Evolutionary conservation across 768 basidiomycete genomes (phyloP).

Genomic region (Porphyrellus cyaneotinctus): DNA sequence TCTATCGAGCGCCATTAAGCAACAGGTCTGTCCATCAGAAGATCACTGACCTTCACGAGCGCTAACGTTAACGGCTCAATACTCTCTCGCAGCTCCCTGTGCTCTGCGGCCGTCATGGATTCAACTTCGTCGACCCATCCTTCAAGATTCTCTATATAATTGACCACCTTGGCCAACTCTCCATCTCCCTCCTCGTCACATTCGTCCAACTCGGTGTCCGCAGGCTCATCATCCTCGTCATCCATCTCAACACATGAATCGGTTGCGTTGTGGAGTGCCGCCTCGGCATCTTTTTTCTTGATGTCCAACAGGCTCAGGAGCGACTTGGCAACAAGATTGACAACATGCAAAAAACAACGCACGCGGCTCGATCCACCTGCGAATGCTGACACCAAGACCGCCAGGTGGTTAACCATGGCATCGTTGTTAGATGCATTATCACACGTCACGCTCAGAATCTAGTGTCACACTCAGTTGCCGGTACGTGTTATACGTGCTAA

Average conservation of each 20-base stretch:
- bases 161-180: too few species aligned
- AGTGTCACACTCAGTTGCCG: background rate
- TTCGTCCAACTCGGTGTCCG: too few species aligned
- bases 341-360: background rate
- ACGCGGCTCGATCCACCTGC: background rate
- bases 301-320: background rate
- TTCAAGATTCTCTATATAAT: too few species aligned
- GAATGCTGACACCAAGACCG: background rate
- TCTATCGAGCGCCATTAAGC: background rate
- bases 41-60: background rate
- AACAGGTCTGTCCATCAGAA: background rate
- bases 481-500: background rate
- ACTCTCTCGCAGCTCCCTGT: background rate
- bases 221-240: too few species aligned
- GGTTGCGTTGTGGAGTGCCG: too few species aligned
- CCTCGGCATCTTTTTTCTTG: too few species aligned
- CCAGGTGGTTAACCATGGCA: background rate
- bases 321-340: background rate
- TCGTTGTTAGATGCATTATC: background rate
- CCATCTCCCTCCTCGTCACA: too few species aligned
- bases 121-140: background rate
- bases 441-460: background rate
- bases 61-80: background rate
- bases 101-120: background rate
- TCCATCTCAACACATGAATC: background rate